Conservation (phyloP, 2,329 filamentous ascomycete species). For the Scedosporium apiospermum region DNA sequence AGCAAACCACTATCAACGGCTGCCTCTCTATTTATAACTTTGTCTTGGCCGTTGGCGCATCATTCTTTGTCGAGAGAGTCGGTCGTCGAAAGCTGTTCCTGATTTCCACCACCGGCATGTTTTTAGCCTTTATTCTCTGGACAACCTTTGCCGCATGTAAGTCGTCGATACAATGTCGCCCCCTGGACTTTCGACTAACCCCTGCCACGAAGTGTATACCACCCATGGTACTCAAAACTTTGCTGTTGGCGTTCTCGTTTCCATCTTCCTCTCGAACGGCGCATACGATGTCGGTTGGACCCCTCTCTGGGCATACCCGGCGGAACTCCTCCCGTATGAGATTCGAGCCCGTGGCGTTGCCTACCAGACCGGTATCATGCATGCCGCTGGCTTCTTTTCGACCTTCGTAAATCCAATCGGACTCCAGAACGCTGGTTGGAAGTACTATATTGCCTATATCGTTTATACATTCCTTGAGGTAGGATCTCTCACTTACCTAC, state of each 20-base stretch:
- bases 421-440: slow-evolving; percentile 38
- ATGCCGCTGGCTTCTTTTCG: slow-evolving; percentile 19
- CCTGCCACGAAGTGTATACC: slow-evolving; percentile 17
- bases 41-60: slow-evolving; percentile 28
- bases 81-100: slow-evolving; percentile 40
- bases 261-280: slow-evolving; percentile 28
- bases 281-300: slow-evolving; percentile 47
- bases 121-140: slow-evolving; percentile 23
- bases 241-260: slow-evolving; percentile 17
- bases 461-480: slow-evolving; percentile 31
- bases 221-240: not conserved
- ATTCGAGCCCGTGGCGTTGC: slow-evolving; percentile 41
- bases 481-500: not conserved
- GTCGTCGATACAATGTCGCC: slow-evolving; percentile 17
- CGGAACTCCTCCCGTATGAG: slow-evolving; percentile 43
- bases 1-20: slow-evolving; percentile 29
- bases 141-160: slow-evolving; percentile 21
- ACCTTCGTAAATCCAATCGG: slow-evolving; percentile 42
- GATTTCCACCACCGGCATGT: slow-evolving; percentile 25
- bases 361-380: slow-evolving; percentile 18
- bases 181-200: not conserved
- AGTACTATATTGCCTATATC: slow-evolving; percentile 49
- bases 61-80: slow-evolving; percentile 35
- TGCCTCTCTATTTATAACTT: slow-evolving; percentile 26
- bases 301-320: slow-evolving; percentile 37